Evolutionary conservation across 1,139 yeast species (phyloP).

Genomic region (Pichia norvegensis): DNA sequence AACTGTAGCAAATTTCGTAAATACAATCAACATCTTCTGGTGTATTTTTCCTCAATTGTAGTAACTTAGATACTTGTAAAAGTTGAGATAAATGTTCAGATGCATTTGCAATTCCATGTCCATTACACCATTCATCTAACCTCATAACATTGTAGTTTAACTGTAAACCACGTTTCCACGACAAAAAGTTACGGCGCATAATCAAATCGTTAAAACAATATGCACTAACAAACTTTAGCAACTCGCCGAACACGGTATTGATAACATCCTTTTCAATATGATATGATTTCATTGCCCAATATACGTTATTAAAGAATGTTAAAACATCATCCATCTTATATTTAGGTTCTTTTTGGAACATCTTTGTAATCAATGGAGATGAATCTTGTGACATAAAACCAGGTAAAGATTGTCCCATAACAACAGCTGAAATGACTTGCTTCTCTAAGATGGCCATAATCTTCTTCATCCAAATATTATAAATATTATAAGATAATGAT

Average conservation of each 20-base stretch:
- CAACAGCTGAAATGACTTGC: constrained; percentile 90
- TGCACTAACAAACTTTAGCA: constrained; percentile 84
- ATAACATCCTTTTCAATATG: constrained; percentile 80
- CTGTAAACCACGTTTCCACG: constrained; percentile 98
- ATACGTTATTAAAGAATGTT: constrained; percentile 81
- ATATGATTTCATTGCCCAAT: constrained; percentile 91
- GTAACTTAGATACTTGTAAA: constrained; percentile 86
- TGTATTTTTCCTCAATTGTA: constrained; percentile 86
- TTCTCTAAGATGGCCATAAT: constrained; percentile 86
- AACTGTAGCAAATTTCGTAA: constrained; percentile 89
- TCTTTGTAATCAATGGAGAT: constrained; percentile 77
- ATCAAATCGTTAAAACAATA: constrained; percentile 92
- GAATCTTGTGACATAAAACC: constrained; percentile 91
- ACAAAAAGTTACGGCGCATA: constrained; percentile 88
- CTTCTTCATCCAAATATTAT: constrained; percentile 96
- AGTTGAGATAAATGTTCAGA: constrained; percentile 81
- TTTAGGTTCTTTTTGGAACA: constrained; percentile 55
- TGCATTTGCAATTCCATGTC: constrained; percentile 88
- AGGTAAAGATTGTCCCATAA: constrained; percentile 88
- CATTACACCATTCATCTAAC: constrained; percentile 97
- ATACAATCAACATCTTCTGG: constrained; percentile 87
- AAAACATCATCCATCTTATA: constrained; percentile 94
- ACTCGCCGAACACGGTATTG: constrained; percentile 77
- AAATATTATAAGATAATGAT: constrained; percentile 85
- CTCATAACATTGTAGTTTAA: constrained; percentile 94